phyloP scores from a whole-genome alignment of 2,329 filamentous ascomycete genomes.

The Tolypocladium ovalisporum region DNA sequence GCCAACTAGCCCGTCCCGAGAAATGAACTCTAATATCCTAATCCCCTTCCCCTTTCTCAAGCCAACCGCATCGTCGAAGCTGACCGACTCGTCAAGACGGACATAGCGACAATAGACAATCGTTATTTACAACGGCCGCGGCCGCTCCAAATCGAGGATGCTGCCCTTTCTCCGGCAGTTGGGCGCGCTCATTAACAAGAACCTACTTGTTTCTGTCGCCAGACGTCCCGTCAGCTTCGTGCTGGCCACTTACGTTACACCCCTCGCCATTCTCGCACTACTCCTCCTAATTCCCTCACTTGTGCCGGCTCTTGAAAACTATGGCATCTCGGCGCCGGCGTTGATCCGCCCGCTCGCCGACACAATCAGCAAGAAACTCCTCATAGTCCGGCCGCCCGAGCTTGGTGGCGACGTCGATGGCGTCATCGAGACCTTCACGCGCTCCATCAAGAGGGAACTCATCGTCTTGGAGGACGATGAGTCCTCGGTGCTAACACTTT shows the following conservation, averaged over 20 bases:
- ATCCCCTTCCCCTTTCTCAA: too few relatives aligned
- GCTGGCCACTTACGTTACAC: conserved; percentile 13
- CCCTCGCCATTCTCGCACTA: conserved; percentile 17
- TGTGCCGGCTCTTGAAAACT: conserved; percentile 3
- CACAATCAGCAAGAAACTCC: conserved; percentile 12
- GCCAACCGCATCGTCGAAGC: too few relatives aligned
- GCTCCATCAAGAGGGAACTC: conserved; percentile 7
- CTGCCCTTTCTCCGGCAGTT: neutral
- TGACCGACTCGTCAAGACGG: too few relatives aligned
- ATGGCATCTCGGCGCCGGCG: conserved; percentile 7
- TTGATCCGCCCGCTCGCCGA: conserved; percentile 10
- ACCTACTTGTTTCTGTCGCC: conserved; percentile 11
- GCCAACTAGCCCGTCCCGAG: too few relatives aligned
- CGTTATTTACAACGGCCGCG: too few relatives aligned
- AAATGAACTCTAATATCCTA: too few relatives aligned
- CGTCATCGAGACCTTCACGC: conserved; percentile 13
- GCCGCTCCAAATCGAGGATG: neutral
- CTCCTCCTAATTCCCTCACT: conserved; percentile 17
- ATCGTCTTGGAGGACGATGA: conserved; percentile 9
- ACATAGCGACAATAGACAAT: too few relatives aligned
- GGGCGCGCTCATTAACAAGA: conserved; percentile 7
- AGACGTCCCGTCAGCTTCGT: conserved; percentile 12
- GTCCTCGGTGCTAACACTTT: conserved; percentile 7
- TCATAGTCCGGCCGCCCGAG: conserved; percentile 11
- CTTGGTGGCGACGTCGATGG: conserved; percentile 13